Evolutionary conservation across 2,329 filamentous ascomycete species (phyloP), one percentile per base, ranked within the genome.

Genomic region (Talaromyces sp.): DNA sequence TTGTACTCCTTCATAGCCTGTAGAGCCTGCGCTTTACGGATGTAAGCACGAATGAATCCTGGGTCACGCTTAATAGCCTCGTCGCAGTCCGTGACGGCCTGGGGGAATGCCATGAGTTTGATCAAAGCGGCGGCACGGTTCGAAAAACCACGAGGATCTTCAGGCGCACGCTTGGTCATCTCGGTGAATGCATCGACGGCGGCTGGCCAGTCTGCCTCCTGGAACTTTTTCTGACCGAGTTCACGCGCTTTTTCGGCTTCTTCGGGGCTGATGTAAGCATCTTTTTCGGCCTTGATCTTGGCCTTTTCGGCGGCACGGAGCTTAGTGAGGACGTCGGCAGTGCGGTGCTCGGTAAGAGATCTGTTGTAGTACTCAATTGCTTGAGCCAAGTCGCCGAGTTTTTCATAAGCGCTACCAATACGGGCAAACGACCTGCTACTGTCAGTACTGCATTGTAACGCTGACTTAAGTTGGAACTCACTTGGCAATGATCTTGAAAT

Each of bases 1-100:
- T 90, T 97, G 84, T 97, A 98, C 79, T 99, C 94, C 78, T 95
- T 92, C 95, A 99, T 99, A 72, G 93, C 93, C 71, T 95, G 93
- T 78, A 94, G 92, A 48, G 93, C 92, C 81, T 98, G 93, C 0
- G 93, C 93, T 84, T 97, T 98, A 76, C 95, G 90, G 72, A 99
- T 90, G 79, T 98, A 98, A 8, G 95, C 95, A 64, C 94, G 89
- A 80, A 98, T 94, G 79, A 99, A 99, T 75, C 89, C 90, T 65
- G 90, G 85, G 73, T 99, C 95, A 72, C 89, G 90, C 85, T 92
- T 90, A 82, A 97, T 96, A 52, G 95, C 95, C 70, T 87, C 83
- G 78, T 97, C 89, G 78, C 95, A 98, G 82, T 99, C 96, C 58
- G 93, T 88, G 45, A 99, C 88, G 0, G 95, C 96, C 70, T 90